Percentiles rank a stretch among this genome's conserved stretches.
Conservation (phyloP, 805 yeast genomes). For the Myxozyma melibiosi region DNA sequence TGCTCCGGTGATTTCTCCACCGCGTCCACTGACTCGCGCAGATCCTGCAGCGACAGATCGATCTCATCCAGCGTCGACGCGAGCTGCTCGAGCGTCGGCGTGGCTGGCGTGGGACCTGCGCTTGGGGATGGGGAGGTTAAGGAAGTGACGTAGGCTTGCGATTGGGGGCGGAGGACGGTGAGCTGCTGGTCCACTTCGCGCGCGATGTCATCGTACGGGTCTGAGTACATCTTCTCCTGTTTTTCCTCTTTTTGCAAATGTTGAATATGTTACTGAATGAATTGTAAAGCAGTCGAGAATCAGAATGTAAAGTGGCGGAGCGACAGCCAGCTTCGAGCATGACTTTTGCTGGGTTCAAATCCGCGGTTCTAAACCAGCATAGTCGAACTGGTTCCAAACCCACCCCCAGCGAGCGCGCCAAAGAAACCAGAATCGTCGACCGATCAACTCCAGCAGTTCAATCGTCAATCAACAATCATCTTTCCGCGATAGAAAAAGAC, state of each 20-base stretch:
- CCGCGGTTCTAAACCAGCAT: neutral
- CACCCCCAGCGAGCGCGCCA: neutral
- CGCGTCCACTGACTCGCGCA: conserved; percentile 31
- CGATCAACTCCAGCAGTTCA: neutral
- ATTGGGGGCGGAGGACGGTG: conserved; percentile 21
- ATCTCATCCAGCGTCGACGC: conserved; percentile 28
- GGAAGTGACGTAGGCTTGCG: conserved; percentile 26
- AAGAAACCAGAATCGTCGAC: conserved; percentile 1
- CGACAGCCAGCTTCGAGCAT: too few species aligned
- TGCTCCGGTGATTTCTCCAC: conserved; percentile 28
- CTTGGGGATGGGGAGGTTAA: conserved; percentile 26
- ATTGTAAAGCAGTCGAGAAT: too few species aligned
- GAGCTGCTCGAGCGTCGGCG: conserved; percentile 25
- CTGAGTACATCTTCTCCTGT: conserved; percentile 18
- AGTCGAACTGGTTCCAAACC: neutral
- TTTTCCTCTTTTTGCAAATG: neutral
- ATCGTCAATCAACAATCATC: too few species aligned
- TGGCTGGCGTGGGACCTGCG: conserved; percentile 31
- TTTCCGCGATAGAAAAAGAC: too few species aligned
- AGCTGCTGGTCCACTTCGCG: conserved; percentile 34
- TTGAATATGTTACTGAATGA: too few species aligned
- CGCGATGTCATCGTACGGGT: conserved; percentile 35
- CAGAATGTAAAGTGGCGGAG: too few species aligned
- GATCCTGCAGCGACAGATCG: conserved; percentile 25
- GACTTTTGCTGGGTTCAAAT: too few species aligned